phyloP scores from a whole-genome alignment of 2,329 filamentous ascomycete species.

The Pochonia chlamydosporia region DNA sequence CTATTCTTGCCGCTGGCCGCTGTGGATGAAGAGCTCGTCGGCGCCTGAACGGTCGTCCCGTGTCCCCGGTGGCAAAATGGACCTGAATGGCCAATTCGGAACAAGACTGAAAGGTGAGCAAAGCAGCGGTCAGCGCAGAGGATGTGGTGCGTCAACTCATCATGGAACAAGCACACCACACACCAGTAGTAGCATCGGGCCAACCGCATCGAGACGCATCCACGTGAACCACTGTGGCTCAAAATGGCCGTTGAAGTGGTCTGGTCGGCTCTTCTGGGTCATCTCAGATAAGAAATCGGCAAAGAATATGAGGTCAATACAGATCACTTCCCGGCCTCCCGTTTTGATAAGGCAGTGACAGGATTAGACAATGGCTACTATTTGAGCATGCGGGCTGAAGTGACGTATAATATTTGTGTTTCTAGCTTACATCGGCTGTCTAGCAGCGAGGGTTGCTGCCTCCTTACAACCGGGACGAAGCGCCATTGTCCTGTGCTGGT shows the following conservation, averaged over 20 bases:
- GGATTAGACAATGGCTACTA: too few species aligned
- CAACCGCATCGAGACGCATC: constrained; percentile 5
- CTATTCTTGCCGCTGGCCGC: too few species aligned
- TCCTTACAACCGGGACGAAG: too few species aligned
- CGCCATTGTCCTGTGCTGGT: too few species aligned
- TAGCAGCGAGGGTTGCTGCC: too few species aligned
- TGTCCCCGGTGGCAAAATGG: neutral
- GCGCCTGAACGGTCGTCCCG: neutral
- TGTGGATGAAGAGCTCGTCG: neutral
- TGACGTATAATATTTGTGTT: too few species aligned
- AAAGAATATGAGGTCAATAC: constrained; percentile 1
- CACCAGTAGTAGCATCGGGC: neutral
- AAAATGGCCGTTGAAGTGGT: constrained; percentile 1
- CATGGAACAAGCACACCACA: neutral
- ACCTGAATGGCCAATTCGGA: neutral
- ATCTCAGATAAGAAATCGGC: constrained; percentile 2
- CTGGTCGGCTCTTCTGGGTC: neutral
- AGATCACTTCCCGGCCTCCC: neutral
- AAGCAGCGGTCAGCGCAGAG: neutral
- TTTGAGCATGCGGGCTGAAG: too few species aligned
- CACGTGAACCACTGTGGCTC: constrained; percentile 5
- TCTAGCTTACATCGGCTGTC: too few species aligned
- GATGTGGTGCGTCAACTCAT: neutral
- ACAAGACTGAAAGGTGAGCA: neutral
- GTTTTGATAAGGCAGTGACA: neutral